Evolutionary conservation across 164 flowering plant genomes (phyloP), one percentile per base, ranked within the genome.

Genomic region (Magnolia changhungtana): DNA sequence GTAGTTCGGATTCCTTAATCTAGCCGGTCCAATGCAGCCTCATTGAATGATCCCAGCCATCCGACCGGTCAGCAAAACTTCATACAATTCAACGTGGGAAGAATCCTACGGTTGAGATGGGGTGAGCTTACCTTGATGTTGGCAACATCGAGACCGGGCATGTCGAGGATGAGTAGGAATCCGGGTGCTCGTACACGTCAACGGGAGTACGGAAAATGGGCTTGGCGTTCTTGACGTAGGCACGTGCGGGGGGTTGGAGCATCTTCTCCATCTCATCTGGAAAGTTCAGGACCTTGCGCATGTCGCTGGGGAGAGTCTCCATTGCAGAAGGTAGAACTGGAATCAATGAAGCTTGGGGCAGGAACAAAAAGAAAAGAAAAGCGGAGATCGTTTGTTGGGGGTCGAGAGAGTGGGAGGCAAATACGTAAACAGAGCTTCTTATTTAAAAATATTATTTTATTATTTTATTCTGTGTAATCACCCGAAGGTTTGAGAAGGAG

Each of bases 161-260:
- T 80, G 63, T 77, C 82, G 71, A 80, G 77, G 50, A 70, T 72
- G 77, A 74, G 13, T 80, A 80, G 61, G 58, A 77, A 66, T 76
- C 50, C 11, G 82, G 77, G 69, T 80, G 27, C 67, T 81, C 83
- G 23, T 65, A 75, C 20, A 77, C 69, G 58, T 81, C 83, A 61
- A 78, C 80, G 0, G 75, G 80, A 45, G 80, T 80, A 2, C 80
- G 75, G 29, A 80, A 77, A 2, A 71, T 70, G 67, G 78, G 75
- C 49, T 69, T 74, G 67, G 76, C 64, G 52, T 78, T 78, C 80
- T 78, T 78, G 16, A 78, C 80, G 23, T 78, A 78, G 20, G 37
- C 58, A 37, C 76, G 67, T 5, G 72, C 67, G 8, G 72, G 80
- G 18, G 52, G 72, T 37, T 67, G 67, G 21, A 78, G 68, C 67